Evolutionary conservation across 371 early-diverging fungal species (phyloP).

Genomic region (Mortierella sp.): DNA sequence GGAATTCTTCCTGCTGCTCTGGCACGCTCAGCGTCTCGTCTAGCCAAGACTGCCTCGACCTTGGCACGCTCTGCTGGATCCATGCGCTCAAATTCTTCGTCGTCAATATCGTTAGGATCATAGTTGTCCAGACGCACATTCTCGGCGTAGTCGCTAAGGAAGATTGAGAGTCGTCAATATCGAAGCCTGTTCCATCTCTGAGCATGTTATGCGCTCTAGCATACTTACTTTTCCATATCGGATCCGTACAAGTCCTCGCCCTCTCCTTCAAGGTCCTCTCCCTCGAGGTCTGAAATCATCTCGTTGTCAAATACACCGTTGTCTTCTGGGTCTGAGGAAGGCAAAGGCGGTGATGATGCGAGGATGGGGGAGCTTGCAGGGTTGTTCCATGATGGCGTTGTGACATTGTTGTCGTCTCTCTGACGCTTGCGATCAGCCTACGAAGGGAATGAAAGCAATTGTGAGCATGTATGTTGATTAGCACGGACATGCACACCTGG

Average conservation of each 20-base stretch:
- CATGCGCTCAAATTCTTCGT: constrained; percentile 82
- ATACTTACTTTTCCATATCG: constrained; percentile 77
- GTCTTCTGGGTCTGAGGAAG: constrained; percentile 51
- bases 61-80: constrained; percentile 77
- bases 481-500: neutral
- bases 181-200: too few species aligned
- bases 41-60: constrained; percentile 82
- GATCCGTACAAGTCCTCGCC: constrained; percentile 90
- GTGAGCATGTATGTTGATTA: neutral
- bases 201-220: neutral
- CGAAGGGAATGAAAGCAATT: constrained; percentile 1
- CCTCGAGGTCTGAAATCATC: constrained; percentile 54
- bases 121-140: constrained; percentile 85
- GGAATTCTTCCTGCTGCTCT: constrained; percentile 81
- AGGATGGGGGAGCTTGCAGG: constrained; percentile 44
- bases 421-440: constrained; percentile 57
- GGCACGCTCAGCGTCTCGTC: constrained; percentile 86
- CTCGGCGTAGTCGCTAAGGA: constrained; percentile 77
- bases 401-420: constrained; percentile 49
- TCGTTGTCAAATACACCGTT: constrained; percentile 43
- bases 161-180: too few species aligned
- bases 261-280: constrained; percentile 74
- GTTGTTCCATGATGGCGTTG: constrained; percentile 33
- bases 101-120: constrained; percentile 77
- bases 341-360: constrained; percentile 43